Conservation (phyloP, 768 basidiomycete species). For the Phylloporus rhodoxanthus region DNA sequence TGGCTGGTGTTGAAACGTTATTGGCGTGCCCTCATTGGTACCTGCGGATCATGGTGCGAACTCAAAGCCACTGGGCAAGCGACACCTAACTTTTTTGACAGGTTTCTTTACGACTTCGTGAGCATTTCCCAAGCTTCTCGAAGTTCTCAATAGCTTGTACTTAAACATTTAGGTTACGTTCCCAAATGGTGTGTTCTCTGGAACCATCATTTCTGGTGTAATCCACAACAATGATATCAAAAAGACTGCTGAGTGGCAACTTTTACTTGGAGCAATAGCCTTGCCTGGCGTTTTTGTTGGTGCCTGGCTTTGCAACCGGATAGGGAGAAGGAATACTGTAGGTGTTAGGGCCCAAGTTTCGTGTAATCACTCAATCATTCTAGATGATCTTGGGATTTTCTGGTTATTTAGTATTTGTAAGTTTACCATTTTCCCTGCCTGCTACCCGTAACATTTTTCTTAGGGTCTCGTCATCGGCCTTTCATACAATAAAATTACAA, state of each 20-base stretch:
- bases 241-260: constrained; percentile 61
- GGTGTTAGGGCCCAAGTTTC: constrained; percentile 11
- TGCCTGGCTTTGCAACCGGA: constrained; percentile 43
- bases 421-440: constrained; percentile 2
- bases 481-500: constrained; percentile 56
- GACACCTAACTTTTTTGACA: constrained; percentile 19
- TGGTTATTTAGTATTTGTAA: constrained; percentile 59
- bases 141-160: background rate
- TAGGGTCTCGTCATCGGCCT: constrained; percentile 52
- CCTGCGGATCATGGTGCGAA: constrained; percentile 61
- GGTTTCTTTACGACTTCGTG: constrained; percentile 70
- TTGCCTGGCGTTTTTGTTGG: constrained; percentile 57
- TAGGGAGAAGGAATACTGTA: constrained; percentile 56
- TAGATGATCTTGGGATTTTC: constrained; percentile 66
- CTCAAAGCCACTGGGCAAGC: background rate
- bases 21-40: constrained; percentile 66
- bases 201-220: constrained; percentile 61
- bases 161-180: constrained; percentile 47
- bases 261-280: constrained; percentile 56
- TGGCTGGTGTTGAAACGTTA: constrained; percentile 53
- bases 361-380: constrained; percentile 3
- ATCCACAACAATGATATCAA: constrained; percentile 52
- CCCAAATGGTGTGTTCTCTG: constrained; percentile 67
- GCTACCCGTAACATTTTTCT: background rate
- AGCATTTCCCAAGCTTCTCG: background rate